A percentile compares a stretch with the other conserved stretches of the same genome.
These are phyloP conservation scores for Acanthamoeba sp. DNA, from an alignment of 208 protist species.

Conservation along the genomic window DNA sequence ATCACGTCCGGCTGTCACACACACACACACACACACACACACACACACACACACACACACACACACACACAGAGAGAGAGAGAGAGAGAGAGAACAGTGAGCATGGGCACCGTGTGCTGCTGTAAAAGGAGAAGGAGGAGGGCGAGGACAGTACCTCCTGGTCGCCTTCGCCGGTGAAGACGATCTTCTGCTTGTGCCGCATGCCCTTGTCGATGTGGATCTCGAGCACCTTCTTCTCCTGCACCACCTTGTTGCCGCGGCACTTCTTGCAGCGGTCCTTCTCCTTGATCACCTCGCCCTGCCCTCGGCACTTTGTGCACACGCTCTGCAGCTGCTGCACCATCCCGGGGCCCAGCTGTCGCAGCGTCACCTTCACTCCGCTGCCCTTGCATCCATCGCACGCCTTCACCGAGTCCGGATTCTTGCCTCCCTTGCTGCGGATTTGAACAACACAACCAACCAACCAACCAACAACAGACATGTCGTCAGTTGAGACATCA, in stretches of 20 bases:
- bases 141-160: constrained; percentile 90
- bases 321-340: constrained; percentile 96
- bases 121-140: too few species aligned
- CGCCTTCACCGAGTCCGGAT: constrained; percentile 85
- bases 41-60: too few species aligned
- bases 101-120: too few species aligned
- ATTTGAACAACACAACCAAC: too few species aligned
- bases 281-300: constrained; percentile 91
- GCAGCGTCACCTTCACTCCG: constrained; percentile 94
- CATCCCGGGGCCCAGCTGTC: constrained; percentile 97
- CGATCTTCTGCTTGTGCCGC: constrained; percentile 95
- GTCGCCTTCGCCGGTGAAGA: constrained; percentile 96
- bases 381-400: constrained; percentile 95
- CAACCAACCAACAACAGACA: too few species aligned
- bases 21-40: too few species aligned
- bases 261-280: constrained; percentile 97
- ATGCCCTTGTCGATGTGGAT: constrained; percentile 98
- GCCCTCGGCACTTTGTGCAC: constrained; percentile 95
- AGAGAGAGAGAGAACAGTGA: constrained; percentile 19
- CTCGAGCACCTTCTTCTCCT: constrained; percentile 91
- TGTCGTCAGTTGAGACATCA: too few species aligned
- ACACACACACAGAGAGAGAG: too few species aligned
- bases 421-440: constrained; percentile 84
- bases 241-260: constrained; percentile 95
- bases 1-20: constrained; percentile 80